Percentiles rank a stretch among this genome's conserved stretches.
phyloP scores from a whole-genome alignment of 257 asterid species.

The Ballota nigra region DNA sequence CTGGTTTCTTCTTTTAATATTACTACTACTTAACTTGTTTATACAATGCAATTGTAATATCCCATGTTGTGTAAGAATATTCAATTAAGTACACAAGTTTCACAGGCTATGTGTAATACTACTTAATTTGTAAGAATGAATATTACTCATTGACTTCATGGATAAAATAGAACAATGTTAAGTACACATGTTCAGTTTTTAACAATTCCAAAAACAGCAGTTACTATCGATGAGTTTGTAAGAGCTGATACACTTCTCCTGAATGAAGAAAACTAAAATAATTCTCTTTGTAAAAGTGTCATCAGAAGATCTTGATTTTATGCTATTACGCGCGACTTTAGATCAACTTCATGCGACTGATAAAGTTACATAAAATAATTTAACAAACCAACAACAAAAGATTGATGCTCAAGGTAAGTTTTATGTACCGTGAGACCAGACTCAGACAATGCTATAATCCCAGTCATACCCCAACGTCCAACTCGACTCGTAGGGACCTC shows the following conservation, averaged over 20 bases:
- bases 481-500: constrained; percentile 39
- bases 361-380: background rate
- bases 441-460: constrained; percentile 62
- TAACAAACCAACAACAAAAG: background rate
- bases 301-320: background rate
- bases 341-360: background rate
- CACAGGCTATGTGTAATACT: no score
- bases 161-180: background rate
- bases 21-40: background rate
- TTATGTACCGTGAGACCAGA: constrained; percentile 53
- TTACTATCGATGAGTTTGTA: background rate
- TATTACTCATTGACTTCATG: constrained; percentile 3
- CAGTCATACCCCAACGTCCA: constrained; percentile 75
- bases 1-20: background rate
- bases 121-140: constrained; percentile 2
- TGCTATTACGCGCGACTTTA: background rate
- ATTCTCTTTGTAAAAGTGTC: background rate
- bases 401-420: constrained; percentile 4
- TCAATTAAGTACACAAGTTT: background rate
- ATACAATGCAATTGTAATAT: background rate
- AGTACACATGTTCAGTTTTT: background rate
- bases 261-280: background rate
- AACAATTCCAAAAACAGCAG: background rate
- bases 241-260: no score
- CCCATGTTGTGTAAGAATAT: background rate